A percentile compares a stretch with the other conserved stretches of the same genome.
These are phyloP conservation scores for Sideroxylon spinosum DNA, from an alignment of 179 eudicot species.

Conservation along the genomic window DNA sequence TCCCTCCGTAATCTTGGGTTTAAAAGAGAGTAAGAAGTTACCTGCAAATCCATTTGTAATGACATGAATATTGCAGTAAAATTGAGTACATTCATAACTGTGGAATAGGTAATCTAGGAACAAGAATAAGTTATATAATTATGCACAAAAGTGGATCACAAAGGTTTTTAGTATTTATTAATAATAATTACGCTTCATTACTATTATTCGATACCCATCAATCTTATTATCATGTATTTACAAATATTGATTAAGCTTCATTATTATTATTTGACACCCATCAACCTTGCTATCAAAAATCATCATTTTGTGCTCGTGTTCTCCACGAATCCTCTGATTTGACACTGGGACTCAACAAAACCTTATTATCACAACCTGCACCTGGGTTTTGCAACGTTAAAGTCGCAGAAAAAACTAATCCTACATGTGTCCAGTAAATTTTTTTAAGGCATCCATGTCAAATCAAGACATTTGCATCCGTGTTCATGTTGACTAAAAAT, in stretches of 20 bases:
- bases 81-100: background rate
- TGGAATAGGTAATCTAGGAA: background rate
- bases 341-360: too few relatives aligned
- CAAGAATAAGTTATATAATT: background rate
- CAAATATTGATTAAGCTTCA: too few relatives aligned
- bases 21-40: conserved; percentile 76
- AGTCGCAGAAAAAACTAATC: background rate
- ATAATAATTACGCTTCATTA: too few relatives aligned
- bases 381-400: background rate
- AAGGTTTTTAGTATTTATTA: too few relatives aligned
- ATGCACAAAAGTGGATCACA: too few relatives aligned
- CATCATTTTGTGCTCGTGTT: too few relatives aligned
- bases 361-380: too few relatives aligned
- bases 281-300: too few relatives aligned
- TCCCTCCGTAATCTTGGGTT: conserved; percentile 54
- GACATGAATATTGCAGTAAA: conserved; percentile 9
- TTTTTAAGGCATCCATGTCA: background rate
- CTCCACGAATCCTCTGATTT: too few relatives aligned
- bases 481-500: background rate
- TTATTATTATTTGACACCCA: too few relatives aligned
- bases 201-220: too few relatives aligned
- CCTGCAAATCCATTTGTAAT: conserved; percentile 49
- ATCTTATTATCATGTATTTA: too few relatives aligned
- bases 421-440: background rate
- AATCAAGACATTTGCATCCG: conserved; percentile 6